These are phyloP conservation scores for Cardamine chenopodiifolia DNA, from an alignment of 345 rosid genomes.

Conservation along the genomic window DNA sequence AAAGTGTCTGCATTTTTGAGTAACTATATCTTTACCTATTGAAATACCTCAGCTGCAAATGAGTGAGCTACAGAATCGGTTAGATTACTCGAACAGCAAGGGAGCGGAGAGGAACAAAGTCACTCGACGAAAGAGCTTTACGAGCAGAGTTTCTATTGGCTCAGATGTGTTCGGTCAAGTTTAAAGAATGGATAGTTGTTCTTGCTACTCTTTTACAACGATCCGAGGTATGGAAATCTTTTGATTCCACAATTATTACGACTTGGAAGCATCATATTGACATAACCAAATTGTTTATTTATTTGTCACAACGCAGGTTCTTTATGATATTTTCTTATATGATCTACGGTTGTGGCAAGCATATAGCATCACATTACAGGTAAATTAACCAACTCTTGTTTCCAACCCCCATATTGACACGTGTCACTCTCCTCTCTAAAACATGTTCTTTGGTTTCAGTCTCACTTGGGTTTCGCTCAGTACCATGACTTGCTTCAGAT, in stretches of 20 bases:
- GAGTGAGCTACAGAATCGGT: conserved; percentile 86
- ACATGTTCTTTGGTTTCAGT: conserved; percentile 44
- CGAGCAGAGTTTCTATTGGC: conserved; percentile 97
- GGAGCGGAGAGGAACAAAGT: too few species aligned
- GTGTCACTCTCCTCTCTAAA: not conserved
- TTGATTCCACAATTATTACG: not conserved
- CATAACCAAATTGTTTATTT: not conserved
- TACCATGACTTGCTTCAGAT: conserved; percentile 71
- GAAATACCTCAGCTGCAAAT: conserved; percentile 75
- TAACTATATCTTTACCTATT: not conserved
- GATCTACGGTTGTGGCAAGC: conserved; percentile 87
- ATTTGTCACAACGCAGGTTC: conserved; percentile 56
- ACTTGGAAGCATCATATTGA: conserved; percentile 1
- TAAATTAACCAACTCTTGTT: conserved; percentile 24
- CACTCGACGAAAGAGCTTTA: too few species aligned
- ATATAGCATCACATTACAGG: conserved; percentile 79
- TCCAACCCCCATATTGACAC: not conserved
- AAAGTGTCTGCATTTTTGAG: not conserved
- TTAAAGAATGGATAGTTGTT: conserved; percentile 98
- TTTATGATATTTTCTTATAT: conserved; percentile 79
- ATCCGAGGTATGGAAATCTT: conserved; percentile 61
- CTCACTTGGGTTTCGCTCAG: conserved; percentile 63
- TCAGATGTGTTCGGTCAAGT: conserved; percentile 98
- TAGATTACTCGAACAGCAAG: too few species aligned
- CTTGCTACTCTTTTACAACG: conserved; percentile 91